phyloP scores from a whole-genome alignment of 1,139 yeast species.

The Hyphopichia khmerensis region DNA sequence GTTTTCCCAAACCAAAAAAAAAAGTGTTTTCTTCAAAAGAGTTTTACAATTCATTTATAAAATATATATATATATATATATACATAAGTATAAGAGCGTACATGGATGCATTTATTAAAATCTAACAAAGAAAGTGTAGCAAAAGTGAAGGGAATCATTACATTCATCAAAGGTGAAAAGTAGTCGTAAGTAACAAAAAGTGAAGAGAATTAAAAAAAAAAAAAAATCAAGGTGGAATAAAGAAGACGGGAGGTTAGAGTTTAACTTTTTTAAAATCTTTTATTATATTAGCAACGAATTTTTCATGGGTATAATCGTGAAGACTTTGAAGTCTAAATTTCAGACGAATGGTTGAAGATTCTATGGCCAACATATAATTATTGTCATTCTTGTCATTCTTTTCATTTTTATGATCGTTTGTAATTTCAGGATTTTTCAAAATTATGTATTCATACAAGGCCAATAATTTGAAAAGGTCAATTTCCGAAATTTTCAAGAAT shows the following conservation, averaged over 20 bases:
- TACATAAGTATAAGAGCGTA: no score
- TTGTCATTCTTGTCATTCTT: slow-evolving; percentile 2
- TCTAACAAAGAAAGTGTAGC: no score
- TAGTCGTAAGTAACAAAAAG: no score
- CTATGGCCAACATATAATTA: slow-evolving; percentile 14
- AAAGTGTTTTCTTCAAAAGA: no score
- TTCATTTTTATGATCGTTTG: slow-evolving; percentile 5
- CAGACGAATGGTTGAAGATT: slow-evolving; percentile 12
- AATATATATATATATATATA: no score
- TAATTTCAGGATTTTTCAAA: slow-evolving; percentile 7
- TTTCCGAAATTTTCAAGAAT: slow-evolving; percentile 12
- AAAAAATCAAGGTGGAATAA: not conserved
- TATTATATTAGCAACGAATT: not conserved
- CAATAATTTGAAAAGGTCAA: slow-evolving; percentile 24
- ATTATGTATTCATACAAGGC: slow-evolving; percentile 30
- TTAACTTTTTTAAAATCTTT: slow-evolving; percentile 2
- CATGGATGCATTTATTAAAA: no score
- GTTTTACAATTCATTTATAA: no score
- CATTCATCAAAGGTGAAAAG: no score
- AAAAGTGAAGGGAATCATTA: no score
- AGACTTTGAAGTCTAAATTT: not conserved
- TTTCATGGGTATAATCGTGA: not conserved
- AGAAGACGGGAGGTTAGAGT: not conserved
- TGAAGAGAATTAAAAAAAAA: not conserved
- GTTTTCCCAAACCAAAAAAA: no score